These are phyloP conservation scores for Panicum miliaceum DNA, from an alignment of 176 grass and related monocot species.

Conservation along the genomic window DNA sequence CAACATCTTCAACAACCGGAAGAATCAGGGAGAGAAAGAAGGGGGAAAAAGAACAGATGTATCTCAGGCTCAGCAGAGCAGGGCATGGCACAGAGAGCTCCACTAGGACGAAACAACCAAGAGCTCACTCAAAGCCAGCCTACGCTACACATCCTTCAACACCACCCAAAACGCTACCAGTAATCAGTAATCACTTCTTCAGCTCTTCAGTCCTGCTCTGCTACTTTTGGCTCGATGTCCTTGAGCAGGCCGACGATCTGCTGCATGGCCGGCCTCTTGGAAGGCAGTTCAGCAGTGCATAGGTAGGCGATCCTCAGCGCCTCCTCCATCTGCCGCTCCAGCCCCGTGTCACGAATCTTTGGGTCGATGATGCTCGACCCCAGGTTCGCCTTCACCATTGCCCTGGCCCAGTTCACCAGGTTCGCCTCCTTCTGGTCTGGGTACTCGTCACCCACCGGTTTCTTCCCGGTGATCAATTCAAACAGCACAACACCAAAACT, in stretches of 20 bases:
- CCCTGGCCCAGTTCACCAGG: constrained; percentile 79
- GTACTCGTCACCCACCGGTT: constrained; percentile 73
- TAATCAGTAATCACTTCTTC: constrained; percentile 7
- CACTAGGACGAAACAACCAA: constrained; percentile 44
- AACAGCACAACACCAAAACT: constrained; percentile 89
- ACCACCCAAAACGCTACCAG: constrained; percentile 22
- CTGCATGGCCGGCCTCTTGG: constrained; percentile 96
- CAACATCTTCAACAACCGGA: constrained; percentile 46
- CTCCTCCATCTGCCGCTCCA: constrained; percentile 80
- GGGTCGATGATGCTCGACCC: constrained; percentile 68
- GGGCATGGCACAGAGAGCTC: constrained; percentile 30
- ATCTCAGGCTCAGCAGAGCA: constrained; percentile 40
- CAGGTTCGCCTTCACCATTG: constrained; percentile 76
- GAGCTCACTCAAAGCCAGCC: constrained; percentile 35
- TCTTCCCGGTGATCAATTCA: constrained; percentile 91
- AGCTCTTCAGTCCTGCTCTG: constrained; percentile 45
- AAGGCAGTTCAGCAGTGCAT: constrained; percentile 81
- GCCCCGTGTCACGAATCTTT: constrained; percentile 73
- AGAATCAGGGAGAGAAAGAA: background rate
- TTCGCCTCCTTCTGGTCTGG: constrained; percentile 62
- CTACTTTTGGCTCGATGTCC: constrained; percentile 84
- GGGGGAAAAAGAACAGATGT: background rate
- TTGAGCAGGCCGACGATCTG: constrained; percentile 96
- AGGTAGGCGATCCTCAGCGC: constrained; percentile 87
- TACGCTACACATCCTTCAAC: constrained; percentile 24